Percentiles rank a stretch among this genome's conserved stretches.
These are phyloP conservation scores for Perkinsus chesapeaki DNA, from an alignment of 169 alveolate species.

Conservation along the genomic window DNA sequence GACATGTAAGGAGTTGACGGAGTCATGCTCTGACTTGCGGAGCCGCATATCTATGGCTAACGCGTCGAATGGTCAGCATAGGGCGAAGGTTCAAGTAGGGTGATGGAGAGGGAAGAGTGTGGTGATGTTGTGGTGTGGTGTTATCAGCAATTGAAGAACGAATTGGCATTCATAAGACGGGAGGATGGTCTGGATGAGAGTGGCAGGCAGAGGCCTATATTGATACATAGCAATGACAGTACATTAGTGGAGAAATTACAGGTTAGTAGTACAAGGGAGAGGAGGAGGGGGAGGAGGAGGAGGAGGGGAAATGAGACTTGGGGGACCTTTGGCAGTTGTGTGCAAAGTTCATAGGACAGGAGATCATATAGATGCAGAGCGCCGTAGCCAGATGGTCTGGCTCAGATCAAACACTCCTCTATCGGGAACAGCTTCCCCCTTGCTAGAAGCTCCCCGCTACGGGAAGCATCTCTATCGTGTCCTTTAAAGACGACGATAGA, in stretches of 20 bases:
- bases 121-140: neutral
- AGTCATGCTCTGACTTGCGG: neutral
- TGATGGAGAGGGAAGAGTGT: neutral
- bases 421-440: too few species aligned
- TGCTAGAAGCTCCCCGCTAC: too few species aligned
- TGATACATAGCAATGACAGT: neutral
- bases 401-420: too few species aligned
- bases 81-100: neutral
- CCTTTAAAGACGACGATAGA: too few species aligned
- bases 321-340: neutral
- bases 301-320: too few species aligned
- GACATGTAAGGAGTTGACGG: neutral
- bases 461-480: too few species aligned
- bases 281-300: neutral
- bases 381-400: too few species aligned
- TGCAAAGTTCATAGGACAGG: too few species aligned
- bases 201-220: constrained; percentile 4
- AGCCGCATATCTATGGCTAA: neutral
- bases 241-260: constrained; percentile 2
- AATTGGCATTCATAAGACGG: neutral
- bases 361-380: too few species aligned
- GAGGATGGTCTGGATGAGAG: constrained; percentile 14
- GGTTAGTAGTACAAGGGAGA: neutral
- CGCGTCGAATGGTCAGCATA: neutral
- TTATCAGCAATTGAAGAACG: neutral